Conservation (phyloP, 306 rosid species). For the Pyrus communis region DNA sequence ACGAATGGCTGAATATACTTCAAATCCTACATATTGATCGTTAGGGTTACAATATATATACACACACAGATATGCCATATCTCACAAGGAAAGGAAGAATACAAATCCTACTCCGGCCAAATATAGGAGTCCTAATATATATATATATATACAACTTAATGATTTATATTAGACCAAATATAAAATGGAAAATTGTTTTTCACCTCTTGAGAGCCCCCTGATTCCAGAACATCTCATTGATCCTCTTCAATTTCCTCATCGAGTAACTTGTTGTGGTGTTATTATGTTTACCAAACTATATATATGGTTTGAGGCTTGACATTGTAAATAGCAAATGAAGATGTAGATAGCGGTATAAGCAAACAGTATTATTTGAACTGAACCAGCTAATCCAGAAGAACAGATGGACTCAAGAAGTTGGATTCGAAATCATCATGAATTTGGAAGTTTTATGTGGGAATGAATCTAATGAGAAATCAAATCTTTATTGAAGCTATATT, state of each 20-base stretch:
- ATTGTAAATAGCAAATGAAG: not conserved
- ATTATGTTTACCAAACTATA: slow-evolving; percentile 1
- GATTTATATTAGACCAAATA: not conserved
- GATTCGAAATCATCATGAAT: not conserved
- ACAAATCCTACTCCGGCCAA: too few relatives aligned
- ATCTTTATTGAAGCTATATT: slow-evolving; percentile 3
- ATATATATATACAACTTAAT: too few relatives aligned
- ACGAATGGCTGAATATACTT: too few relatives aligned
- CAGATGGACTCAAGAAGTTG: not conserved
- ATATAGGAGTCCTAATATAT: too few relatives aligned
- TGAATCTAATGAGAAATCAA: slow-evolving; percentile 4
- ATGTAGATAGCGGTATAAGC: not conserved
- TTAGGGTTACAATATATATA: too few relatives aligned
- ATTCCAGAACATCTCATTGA: slow-evolving; percentile 78
- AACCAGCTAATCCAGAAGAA: not conserved
- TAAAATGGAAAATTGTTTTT: not conserved
- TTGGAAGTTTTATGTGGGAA: slow-evolving; percentile 7
- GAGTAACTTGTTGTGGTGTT: slow-evolving; percentile 35
- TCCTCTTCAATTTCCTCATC: slow-evolving; percentile 63
- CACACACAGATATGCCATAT: too few relatives aligned
- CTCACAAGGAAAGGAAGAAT: too few relatives aligned
- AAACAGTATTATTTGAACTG: not conserved
- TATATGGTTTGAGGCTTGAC: not conserved
- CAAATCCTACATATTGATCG: too few relatives aligned
- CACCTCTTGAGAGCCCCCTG: slow-evolving; percentile 89